phyloP scores from a whole-genome alignment of 2,329 filamentous ascomycete species.

The Didymella lethalis region DNA sequence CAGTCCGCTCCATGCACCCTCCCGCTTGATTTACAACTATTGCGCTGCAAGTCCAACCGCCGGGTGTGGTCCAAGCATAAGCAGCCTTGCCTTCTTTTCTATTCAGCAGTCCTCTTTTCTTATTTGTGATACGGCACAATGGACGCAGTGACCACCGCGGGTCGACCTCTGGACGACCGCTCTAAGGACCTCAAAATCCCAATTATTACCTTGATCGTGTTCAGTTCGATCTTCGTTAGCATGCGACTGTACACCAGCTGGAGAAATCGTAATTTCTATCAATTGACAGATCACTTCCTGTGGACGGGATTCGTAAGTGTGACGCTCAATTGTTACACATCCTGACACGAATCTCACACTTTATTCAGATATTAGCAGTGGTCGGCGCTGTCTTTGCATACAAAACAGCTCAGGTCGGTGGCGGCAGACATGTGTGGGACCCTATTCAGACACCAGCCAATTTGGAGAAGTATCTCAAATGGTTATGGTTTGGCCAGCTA shows the following conservation, averaged over 20 bases:
- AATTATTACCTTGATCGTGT: slow-evolving; percentile 29
- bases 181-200: slow-evolving; percentile 35
- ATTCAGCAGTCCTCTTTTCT: not conserved
- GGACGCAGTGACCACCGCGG: slow-evolving; percentile 17
- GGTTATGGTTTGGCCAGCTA: slow-evolving; percentile 35
- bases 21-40: slow-evolving; percentile 1
- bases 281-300: slow-evolving; percentile 37
- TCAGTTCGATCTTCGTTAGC: slow-evolving; percentile 36
- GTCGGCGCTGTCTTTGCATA: slow-evolving; percentile 32
- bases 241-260: slow-evolving; percentile 31
- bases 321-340: not conserved
- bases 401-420: slow-evolving; percentile 31
- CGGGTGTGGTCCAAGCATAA: slow-evolving; percentile 18
- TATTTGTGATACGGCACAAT: slow-evolving; percentile 16
- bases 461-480: slow-evolving; percentile 29
- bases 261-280: slow-evolving; percentile 33
- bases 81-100: slow-evolving; percentile 7
- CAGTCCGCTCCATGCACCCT: slow-evolving; percentile 6
- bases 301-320: slow-evolving; percentile 36
- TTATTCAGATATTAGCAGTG: slow-evolving; percentile 30
- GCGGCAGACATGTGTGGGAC: slow-evolving; percentile 37
- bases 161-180: slow-evolving; percentile 34
- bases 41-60: slow-evolving; percentile 10
- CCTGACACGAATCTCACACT: slow-evolving; percentile 6
- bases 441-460: slow-evolving; percentile 31